A percentile compares a stretch with the other conserved stretches of the same genome.
Conservation (phyloP, 768 basidiomycete species). For the Mycena maculata region DNA sequence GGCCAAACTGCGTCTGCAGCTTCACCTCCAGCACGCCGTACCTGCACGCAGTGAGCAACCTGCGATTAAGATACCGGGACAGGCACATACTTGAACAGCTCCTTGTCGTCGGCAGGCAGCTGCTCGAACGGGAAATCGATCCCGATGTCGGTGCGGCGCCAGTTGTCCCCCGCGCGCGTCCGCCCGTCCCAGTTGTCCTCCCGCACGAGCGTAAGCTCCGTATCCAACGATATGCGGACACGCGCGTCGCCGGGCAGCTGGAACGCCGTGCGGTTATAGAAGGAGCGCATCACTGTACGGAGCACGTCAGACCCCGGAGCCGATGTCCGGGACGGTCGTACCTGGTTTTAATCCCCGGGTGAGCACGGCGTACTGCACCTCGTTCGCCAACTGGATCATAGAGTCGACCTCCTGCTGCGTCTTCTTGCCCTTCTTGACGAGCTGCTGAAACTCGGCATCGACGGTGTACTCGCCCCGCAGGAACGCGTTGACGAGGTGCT, state of each 20-base stretch:
- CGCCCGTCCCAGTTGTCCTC: conserved; percentile 97
- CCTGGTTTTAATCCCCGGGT: conserved; percentile 87
- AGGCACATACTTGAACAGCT: conserved; percentile 84
- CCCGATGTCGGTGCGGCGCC: conserved; percentile 94
- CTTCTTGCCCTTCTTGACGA: conserved; percentile 93
- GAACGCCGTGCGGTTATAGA: conserved; percentile 99
- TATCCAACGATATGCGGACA: conserved; percentile 98
- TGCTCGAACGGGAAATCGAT: conserved; percentile 93
- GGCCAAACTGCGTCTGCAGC: conserved; percentile 94
- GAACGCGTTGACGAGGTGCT: conserved; percentile 93
- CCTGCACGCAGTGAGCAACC: conserved; percentile 44
- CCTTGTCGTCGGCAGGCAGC: conserved; percentile 81
- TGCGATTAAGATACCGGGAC: background rate
- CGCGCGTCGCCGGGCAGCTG: conserved; percentile 98
- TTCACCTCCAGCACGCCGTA: conserved; percentile 98
- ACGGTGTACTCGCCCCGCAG: conserved; percentile 90
- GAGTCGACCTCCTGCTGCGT: conserved; percentile 88
- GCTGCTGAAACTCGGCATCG: conserved; percentile 90
- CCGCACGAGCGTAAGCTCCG: conserved; percentile 91
- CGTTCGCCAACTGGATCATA: conserved; percentile 97
- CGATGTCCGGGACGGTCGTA: conserved; percentile 41
- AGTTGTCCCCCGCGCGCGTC: conserved; percentile 84
- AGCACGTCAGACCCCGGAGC: background rate
- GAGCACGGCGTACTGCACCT: conserved; percentile 92
- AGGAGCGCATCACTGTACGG: conserved; percentile 87